Conservation (phyloP, 208 protist genomes). For the Entamoeba histolytica region DNA sequence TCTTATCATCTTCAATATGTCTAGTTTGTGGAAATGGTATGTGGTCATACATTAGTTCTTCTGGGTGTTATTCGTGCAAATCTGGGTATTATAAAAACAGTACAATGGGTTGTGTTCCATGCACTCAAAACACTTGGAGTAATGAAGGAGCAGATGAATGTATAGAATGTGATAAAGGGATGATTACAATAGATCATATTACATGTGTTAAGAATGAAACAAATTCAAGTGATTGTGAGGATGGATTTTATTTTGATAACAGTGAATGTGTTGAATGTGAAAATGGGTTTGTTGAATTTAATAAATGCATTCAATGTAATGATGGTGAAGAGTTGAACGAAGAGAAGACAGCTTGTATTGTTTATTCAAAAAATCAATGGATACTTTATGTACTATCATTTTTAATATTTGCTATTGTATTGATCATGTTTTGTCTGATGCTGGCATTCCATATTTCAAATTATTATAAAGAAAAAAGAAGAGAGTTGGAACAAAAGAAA, state of each 20-base stretch:
- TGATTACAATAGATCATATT: neutral
- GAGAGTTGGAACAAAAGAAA: no score
- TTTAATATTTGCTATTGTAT: neutral
- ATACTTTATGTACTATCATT: neutral
- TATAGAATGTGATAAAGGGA: neutral
- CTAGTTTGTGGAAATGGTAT: neutral
- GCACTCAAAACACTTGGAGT: neutral
- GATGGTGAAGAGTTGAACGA: neutral
- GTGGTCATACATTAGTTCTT: neutral
- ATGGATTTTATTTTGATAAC: neutral
- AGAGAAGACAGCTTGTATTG: neutral
- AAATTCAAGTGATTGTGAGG: no score
- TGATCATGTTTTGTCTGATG: neutral
- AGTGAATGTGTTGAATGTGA: neutral
- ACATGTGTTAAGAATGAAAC: neutral
- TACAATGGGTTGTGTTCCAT: neutral
- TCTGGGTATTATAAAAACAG: neutral
- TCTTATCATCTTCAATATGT: neutral
- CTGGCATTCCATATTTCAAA: neutral
- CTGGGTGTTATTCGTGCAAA: neutral
- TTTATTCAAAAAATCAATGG: neutral
- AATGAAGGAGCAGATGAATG: neutral
- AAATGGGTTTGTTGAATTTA: neutral
- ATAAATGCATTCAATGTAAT: neutral
- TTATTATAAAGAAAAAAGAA: neutral